Conservation (phyloP, 495 filamentous ascomycete species). For the Pseudoneurospora amorphoporcata region DNA sequence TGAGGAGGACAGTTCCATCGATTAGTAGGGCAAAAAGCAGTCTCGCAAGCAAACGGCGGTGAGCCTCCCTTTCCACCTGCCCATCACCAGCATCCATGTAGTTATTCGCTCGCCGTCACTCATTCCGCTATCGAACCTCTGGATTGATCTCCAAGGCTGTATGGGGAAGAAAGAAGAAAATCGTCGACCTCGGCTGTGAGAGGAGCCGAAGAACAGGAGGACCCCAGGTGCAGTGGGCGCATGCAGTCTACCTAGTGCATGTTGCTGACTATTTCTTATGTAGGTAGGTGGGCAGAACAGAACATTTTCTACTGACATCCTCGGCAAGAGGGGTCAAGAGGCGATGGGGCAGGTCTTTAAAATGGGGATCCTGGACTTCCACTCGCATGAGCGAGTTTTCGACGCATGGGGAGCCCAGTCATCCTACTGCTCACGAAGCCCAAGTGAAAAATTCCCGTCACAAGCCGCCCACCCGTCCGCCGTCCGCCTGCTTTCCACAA, state of each 20-base stretch:
- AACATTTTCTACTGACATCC: neutral
- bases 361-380: neutral
- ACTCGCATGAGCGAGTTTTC: neutral
- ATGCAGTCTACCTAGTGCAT: neutral
- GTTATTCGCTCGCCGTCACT: neutral
- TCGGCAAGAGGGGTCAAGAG: neutral
- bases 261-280: neutral
- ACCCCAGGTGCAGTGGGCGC: neutral
- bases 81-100: neutral
- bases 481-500: neutral
- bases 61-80: neutral
- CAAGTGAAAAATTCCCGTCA: constrained; percentile 2
- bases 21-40: neutral
- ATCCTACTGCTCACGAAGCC: neutral
- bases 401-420: neutral
- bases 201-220: neutral
- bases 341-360: neutral
- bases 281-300: neutral
- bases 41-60: neutral
- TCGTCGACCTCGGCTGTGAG: neutral
- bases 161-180: neutral
- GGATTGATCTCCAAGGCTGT: neutral
- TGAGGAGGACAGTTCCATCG: neutral
- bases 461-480: constrained; percentile 10
- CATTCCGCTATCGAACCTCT: neutral